phyloP scores from a whole-genome alignment of 352 stramenopile genomes.

The Globisporangium nodosum region DNA sequence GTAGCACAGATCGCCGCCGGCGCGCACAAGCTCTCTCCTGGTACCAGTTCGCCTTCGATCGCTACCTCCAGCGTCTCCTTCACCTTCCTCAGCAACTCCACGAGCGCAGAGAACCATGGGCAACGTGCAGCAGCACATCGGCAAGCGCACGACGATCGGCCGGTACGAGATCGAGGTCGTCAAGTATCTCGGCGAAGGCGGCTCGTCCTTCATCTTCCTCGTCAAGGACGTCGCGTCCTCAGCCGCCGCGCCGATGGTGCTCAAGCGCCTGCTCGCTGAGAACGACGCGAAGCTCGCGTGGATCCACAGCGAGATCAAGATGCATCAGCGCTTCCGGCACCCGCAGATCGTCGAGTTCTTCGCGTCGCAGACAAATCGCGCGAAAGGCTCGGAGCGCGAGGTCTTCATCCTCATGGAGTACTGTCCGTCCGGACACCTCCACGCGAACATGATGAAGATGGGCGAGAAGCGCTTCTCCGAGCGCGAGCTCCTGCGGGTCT shows the following conservation, averaged over 20 bases:
- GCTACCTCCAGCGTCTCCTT: background rate
- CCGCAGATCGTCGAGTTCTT: slow-evolving; percentile 67
- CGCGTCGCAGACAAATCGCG: slow-evolving; percentile 39
- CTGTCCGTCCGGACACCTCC: slow-evolving; percentile 90
- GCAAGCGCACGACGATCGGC: slow-evolving; percentile 54
- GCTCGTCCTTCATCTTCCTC: slow-evolving; percentile 81
- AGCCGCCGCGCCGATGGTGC: slow-evolving; percentile 38
- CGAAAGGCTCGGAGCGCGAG: slow-evolving; percentile 52
- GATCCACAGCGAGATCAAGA: slow-evolving; percentile 65
- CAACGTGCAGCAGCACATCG: slow-evolving; percentile 79
- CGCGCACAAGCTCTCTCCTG: background rate
- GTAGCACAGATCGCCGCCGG: no score
- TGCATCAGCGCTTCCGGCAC: slow-evolving; percentile 68
- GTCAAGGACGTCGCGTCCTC: slow-evolving; percentile 48
- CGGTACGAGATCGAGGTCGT: slow-evolving; percentile 59
- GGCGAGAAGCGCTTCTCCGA: slow-evolving; percentile 60
- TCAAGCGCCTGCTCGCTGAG: slow-evolving; percentile 71
- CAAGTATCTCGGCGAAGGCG: slow-evolving; percentile 75
- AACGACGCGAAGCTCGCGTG: slow-evolving; percentile 55
- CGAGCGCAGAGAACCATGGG: slow-evolving; percentile 27
- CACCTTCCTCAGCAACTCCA: no score
- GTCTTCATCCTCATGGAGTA: slow-evolving; percentile 97
- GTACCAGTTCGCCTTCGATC: background rate
- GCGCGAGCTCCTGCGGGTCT: slow-evolving; percentile 59
- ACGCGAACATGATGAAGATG: slow-evolving; percentile 92